Base-by-base conservation (phyloP, 2,329 filamentous ascomycete genomes). In the Xylariaceae sp. region DNA sequence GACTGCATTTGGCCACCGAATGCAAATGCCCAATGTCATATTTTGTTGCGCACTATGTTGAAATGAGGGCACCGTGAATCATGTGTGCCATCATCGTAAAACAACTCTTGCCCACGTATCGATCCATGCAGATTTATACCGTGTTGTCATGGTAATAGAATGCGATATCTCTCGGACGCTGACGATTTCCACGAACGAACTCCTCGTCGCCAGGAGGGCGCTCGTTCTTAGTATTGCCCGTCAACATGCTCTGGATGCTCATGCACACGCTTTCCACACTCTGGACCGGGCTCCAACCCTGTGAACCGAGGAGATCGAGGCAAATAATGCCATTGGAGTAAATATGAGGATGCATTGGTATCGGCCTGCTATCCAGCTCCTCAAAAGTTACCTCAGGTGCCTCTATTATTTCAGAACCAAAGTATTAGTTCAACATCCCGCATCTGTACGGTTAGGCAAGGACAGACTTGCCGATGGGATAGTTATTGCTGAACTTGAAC, bases 321-420 rank as follows among this genome's bases (percentile, higher is more conserved):
- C 94, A 99, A 68, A 99, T 99, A 71, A 97, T 96, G 64, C 94
- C 94, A 72, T 99, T 99, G 64, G 88, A 94, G 76, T 99, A 99
- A 71, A 99, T 89, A 74, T 99, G 94, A 2, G 94, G 94, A 67
- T 99, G 94, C 70, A 96, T 92, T 1, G 94, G 94, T 65, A 99
- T 92, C 36, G 80, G 79, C 42, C 83, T 80, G 63, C 80, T 76
- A 32, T 82, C 70, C 49, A 81, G 75, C 63, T 84, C 78, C 51
- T 89, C 79, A 68, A 99, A 99, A 53, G 88, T 88, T 61, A 97
- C 94, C 77, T 99, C 94, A 21, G 94, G 94, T 0, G 94, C 88
- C 76, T 96, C 92, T 95, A 64, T 53, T 95, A 64, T 53, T 48
- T 43, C 43, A 53, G 48, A 56, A 51, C 51, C 30, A 15, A 34